These are phyloP conservation scores for Strobilomyces confusus DNA, from an alignment of 768 basidiomycete genomes.

Conservation along the genomic window DNA sequence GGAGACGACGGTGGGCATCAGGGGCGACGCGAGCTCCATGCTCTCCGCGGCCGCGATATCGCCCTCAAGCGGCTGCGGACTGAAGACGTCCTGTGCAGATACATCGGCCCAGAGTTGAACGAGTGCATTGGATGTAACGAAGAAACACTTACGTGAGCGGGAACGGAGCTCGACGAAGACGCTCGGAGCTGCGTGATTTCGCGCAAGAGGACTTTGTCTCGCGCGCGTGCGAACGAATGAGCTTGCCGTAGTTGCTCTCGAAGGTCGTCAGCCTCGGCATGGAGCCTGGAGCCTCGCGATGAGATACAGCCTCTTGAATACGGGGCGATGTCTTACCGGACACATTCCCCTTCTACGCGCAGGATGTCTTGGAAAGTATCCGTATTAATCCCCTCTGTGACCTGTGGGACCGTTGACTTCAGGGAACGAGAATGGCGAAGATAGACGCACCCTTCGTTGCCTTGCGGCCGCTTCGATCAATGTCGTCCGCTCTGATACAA, in stretches of 20 bases:
- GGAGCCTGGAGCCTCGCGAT: slow-evolving; percentile 24
- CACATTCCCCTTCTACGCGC: slow-evolving; percentile 34
- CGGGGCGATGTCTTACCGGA: slow-evolving; percentile 24
- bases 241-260: slow-evolving; percentile 29
- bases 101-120: neutral
- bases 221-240: slow-evolving; percentile 19
- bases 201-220: slow-evolving; percentile 33
- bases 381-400: slow-evolving; percentile 12
- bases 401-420: slow-evolving; percentile 1
- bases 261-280: slow-evolving; percentile 26
- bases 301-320: neutral
- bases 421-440: neutral
- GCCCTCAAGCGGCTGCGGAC: slow-evolving; percentile 28
- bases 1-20: slow-evolving; percentile 34
- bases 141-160: slow-evolving; percentile 4
- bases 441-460: slow-evolving; percentile 21
- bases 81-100: slow-evolving; percentile 7
- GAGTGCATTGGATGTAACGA: neutral
- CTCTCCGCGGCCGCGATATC: slow-evolving; percentile 38
- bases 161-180: slow-evolving; percentile 1
- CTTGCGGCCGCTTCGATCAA: slow-evolving; percentile 23
- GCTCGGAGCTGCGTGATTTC: slow-evolving; percentile 26
- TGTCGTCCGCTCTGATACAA: slow-evolving; percentile 35
- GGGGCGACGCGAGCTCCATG: slow-evolving; percentile 53
- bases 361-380: slow-evolving; percentile 24